A percentile compares a stretch with the other conserved stretches of the same genome.
phyloP scores from a whole-genome alignment of 2,329 filamentous ascomycete genomes.

The Cladophialophora chaetospira region DNA sequence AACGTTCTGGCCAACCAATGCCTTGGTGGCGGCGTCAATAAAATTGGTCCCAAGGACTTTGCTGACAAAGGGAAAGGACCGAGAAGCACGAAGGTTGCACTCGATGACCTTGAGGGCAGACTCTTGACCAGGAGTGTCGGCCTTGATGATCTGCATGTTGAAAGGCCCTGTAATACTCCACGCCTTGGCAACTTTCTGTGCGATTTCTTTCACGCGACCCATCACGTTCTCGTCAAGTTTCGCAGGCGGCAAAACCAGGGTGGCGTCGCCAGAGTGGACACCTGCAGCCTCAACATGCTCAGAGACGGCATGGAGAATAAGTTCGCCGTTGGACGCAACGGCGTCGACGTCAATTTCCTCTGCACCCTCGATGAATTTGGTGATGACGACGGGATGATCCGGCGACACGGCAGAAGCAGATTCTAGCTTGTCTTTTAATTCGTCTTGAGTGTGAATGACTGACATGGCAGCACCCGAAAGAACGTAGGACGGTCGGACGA shows the following conservation, averaged over 20 bases:
- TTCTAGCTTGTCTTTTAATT: slow-evolving; percentile 92
- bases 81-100: slow-evolving; percentile 95
- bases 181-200: slow-evolving; percentile 91
- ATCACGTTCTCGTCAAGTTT: slow-evolving; percentile 76
- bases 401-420: slow-evolving; percentile 89
- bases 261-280: slow-evolving; percentile 97
- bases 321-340: slow-evolving; percentile 81
- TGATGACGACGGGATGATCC: slow-evolving; percentile 97
- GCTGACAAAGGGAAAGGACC: slow-evolving; percentile 97
- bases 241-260: slow-evolving; percentile 83
- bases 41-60: slow-evolving; percentile 97
- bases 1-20: slow-evolving; percentile 80
- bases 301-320: slow-evolving; percentile 87
- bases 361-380: slow-evolving; percentile 95
- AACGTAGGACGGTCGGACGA: slow-evolving; percentile 93
- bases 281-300: slow-evolving; percentile 97
- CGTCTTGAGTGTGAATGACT: slow-evolving; percentile 82
- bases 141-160: slow-evolving; percentile 99
- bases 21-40: slow-evolving; percentile 92
- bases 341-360: slow-evolving; percentile 96
- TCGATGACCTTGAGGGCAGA: slow-evolving; percentile 91
- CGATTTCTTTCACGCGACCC: slow-evolving; percentile 90
- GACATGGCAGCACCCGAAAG: slow-evolving; percentile 98
- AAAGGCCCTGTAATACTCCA: slow-evolving; percentile 98
- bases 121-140: slow-evolving; percentile 64